Base-by-base conservation (phyloP, 2,329 filamentous ascomycete genomes). In the Colletotrichum gigasporum region DNA sequence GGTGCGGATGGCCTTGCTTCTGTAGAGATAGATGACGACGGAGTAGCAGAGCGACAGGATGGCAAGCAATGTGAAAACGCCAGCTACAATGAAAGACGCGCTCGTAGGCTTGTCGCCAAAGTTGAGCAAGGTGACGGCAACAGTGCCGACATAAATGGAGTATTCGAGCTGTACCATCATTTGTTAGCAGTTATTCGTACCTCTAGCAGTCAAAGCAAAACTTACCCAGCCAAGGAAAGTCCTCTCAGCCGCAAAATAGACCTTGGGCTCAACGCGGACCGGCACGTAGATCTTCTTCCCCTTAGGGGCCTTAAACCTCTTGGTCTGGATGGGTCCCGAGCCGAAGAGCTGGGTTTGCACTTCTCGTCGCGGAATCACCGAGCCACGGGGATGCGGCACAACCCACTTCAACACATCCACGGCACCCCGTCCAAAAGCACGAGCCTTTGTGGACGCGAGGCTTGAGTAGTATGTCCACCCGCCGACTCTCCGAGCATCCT, bases 241-340 rank as follows among this genome's bases (percentile, higher is more conserved):
- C 68, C 96, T 88, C 79, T 99, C 96, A 1, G 94, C 94, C 20
- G 96, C 96, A 75, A 99, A 97, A 78, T 94, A 97, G 52, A 99
- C 96, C 80, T 99, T 99, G 32, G 96, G 96, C 78, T 99, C 96
- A 32, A 99, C 94, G 50, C 96, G 90, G 58, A 98, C 91, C 12
- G 95, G 95, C 22, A 99, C 96, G 72, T 98, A 95, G 63, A 99
- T 98, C 76, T 92, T 92, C 87, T 94, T 95, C 56, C 92, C 92
- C 75, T 88, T 90, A 11, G 92, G 92, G 8, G 92, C 91, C 74
- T 88, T 90, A 80, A 94, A 88, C 70, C 79, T 83, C 75, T 83
- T 86, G 28, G 76, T 82, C 67, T 85, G 82, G 24, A 90, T 83
- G 79, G 89, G 71, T 71, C 84, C 78, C 51, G 77, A 73, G 6